Percentiles rank a stretch among this genome's conserved stretches.
Conservation (phyloP, 306 rosid species). For the Pyrus pyrifolia region DNA sequence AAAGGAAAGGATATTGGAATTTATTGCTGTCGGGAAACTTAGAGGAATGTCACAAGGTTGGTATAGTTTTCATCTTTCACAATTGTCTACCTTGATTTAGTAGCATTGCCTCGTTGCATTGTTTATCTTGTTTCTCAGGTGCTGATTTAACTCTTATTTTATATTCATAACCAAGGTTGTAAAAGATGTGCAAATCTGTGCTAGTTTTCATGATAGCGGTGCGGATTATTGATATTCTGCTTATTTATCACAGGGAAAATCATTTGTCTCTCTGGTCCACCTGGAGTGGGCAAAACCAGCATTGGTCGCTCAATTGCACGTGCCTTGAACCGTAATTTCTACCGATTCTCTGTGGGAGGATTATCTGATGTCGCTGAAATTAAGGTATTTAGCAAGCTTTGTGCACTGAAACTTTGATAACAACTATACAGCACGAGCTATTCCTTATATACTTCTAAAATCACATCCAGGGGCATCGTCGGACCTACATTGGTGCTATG, state of each 20-base stretch:
- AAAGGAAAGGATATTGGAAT: conserved; percentile 94
- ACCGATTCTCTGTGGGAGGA: conserved; percentile 96
- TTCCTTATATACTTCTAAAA: conserved; percentile 15
- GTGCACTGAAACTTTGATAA: background rate
- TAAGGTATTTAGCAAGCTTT: conserved; percentile 50
- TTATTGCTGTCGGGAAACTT: conserved; percentile 95
- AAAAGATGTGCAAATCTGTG: background rate
- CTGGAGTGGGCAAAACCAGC: conserved; percentile 99
- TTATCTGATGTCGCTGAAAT: conserved; percentile 98
- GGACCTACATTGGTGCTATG: conserved; percentile 99
- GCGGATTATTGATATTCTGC: background rate
- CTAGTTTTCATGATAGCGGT: background rate
- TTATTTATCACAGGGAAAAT: conserved; percentile 66
- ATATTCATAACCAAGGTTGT: conserved; percentile 3
- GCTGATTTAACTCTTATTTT: conserved; percentile 1
- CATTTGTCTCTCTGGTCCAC: conserved; percentile 98
- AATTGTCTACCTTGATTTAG: background rate
- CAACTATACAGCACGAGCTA: background rate
- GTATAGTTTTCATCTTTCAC: conserved; percentile 15
- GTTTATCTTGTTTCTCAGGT: conserved; percentile 6
- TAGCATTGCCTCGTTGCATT: background rate
- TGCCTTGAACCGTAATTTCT: conserved; percentile 92
- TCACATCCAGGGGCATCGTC: conserved; percentile 87
- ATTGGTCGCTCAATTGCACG: conserved; percentile 99
- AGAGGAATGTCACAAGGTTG: conserved; percentile 95